Conservation (phyloP, 208 protist genomes). For the Blechomonas ayalai region DNA sequence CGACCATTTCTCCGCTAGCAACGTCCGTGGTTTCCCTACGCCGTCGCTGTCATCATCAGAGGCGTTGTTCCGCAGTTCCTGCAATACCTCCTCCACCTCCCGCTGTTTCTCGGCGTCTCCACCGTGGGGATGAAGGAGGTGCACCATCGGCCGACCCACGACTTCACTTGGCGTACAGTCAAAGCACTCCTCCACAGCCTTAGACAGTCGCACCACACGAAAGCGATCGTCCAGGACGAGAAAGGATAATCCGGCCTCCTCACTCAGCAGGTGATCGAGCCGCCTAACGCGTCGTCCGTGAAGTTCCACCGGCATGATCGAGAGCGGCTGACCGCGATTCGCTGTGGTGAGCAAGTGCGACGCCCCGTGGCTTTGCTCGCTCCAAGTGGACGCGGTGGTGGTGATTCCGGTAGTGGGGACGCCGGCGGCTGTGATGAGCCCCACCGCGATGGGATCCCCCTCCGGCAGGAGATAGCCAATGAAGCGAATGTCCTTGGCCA, state of each 20-base stretch:
- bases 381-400: no score
- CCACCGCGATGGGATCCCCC: not conserved
- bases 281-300: not conserved
- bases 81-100: no score
- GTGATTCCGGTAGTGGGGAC: no score
- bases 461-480: conserved; percentile 4
- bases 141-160: not conserved
- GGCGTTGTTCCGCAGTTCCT: no score
- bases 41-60: no score
- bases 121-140: not conserved
- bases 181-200: conserved; percentile 11
- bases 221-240: conserved; percentile 6
- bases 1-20: no score
- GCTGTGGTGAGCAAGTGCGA: no score
- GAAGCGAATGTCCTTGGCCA: conserved; percentile 3
- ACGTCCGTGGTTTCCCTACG: no score
- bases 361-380: no score
- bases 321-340: no score
- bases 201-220: conserved; percentile 9
- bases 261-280: conserved; percentile 3
- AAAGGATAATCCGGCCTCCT: conserved; percentile 7
- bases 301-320: not conserved
- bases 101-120: no score
- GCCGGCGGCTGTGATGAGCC: not conserved
- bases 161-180: conserved; percentile 6